Percentiles rank a stretch among this genome's conserved stretches.
phyloP scores from a whole-genome alignment of 306 rosid genomes.

The Chamaecrista fasciculata region DNA sequence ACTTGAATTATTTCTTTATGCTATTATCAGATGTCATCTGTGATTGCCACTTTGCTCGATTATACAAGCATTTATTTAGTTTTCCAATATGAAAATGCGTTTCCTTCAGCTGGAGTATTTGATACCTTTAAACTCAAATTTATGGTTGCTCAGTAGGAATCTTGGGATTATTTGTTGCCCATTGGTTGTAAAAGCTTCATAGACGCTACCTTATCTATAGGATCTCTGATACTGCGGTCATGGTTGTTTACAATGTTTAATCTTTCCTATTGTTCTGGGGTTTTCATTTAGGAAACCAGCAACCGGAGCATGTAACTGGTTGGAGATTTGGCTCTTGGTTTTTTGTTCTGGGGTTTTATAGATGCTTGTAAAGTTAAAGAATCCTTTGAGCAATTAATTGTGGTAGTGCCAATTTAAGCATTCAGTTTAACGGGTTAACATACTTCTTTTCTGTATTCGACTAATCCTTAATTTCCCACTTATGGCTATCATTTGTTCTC shows the following conservation, averaged over 20 bases:
- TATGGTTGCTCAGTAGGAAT: background rate
- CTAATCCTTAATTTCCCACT: background rate
- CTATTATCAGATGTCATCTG: conserved; percentile 21
- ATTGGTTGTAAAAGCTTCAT: background rate
- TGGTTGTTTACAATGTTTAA: background rate
- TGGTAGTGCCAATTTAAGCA: background rate
- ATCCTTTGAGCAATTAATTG: background rate
- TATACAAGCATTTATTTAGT: background rate
- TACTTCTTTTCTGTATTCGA: background rate
- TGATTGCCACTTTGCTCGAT: conserved; percentile 21
- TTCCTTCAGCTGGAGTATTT: background rate
- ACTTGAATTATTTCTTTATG: conserved; percentile 24
- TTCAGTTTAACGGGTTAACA: background rate
- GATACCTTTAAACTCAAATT: background rate
- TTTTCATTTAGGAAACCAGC: background rate
- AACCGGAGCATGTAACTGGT: background rate
- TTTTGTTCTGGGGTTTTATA: background rate
- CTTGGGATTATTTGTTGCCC: background rate
- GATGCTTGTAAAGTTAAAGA: background rate
- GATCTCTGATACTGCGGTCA: background rate
- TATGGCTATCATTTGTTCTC: background rate
- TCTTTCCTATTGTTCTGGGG: background rate
- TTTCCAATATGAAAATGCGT: background rate
- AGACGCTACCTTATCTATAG: background rate
- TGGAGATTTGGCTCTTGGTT: background rate